Evolutionary conservation across 179 eudicot species (phyloP), one percentile per base, ranked within the genome.

Genomic region (Heliamphora pulchella): DNA sequence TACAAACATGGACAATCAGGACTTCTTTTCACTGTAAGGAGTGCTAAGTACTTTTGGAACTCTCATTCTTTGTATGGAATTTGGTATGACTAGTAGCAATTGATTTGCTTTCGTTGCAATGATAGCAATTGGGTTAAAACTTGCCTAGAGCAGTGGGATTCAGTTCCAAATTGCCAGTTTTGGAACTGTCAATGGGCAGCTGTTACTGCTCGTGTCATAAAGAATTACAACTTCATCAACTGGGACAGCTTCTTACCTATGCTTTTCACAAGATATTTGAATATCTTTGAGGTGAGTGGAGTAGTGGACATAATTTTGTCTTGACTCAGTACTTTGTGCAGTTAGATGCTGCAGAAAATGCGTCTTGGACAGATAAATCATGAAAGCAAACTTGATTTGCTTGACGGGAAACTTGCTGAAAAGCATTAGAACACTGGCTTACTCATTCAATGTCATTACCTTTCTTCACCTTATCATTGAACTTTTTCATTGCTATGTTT

Each of bases 161-260:
- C 96, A 64, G 84, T 94, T 81, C 98, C 98, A 74, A 90, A 91
- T 89, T 92, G 93, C 83, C 97, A 90, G 79, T 96, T 96, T 80
- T 96, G 99, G 99, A 91, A 96, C 83, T 90, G 96, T 80, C 99
- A 96, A 76, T 96, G 98, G 98, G 88, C 96, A 76, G 92, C 98
- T 77, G 82, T 96, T 78, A 93, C 90, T 83, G 98, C 98, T 83
- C 99, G 99, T 78, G 91, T 92, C 71, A 90, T 91, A 85, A 96
- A 94, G 88, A 91, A 90, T 86, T 92, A 89, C 84, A 83, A 84
- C 74, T 78, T 59, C 44, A 84, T 91, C 74, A 83, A 85, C 79
- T 96, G 99, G 99, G 96, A 94, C 77, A 83, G 88, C 81, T 88
- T 89, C 75, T 84, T 94, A 82, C 93, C 98, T 7, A 74, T 82